Conservation (phyloP, 2,329 filamentous ascomycete genomes). For the Gnomoniopsis sp. region DNA sequence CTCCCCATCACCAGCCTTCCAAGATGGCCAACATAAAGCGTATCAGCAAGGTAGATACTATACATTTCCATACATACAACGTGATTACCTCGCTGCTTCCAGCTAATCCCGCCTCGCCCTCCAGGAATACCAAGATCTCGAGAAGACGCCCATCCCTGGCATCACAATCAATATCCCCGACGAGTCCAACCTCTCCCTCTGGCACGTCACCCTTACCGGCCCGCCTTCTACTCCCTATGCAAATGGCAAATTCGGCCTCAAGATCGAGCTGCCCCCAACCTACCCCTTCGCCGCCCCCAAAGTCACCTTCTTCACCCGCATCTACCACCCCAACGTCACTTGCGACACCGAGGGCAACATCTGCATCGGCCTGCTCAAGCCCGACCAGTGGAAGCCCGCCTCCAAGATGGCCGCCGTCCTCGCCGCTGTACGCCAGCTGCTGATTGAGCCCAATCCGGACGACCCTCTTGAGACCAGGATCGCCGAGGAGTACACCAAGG, state of each 20-base stretch:
- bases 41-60: slow-evolving; percentile 38
- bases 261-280: slow-evolving; percentile 69
- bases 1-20: neutral
- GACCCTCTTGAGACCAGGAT: slow-evolving; percentile 86
- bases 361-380: slow-evolving; percentile 79
- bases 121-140: slow-evolving; percentile 54
- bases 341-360: slow-evolving; percentile 83
- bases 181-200: slow-evolving; percentile 48
- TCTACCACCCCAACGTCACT: slow-evolving; percentile 93
- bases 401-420: slow-evolving; percentile 74
- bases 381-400: slow-evolving; percentile 89
- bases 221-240: slow-evolving; percentile 44
- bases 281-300: slow-evolving; percentile 89
- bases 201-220: slow-evolving; percentile 47
- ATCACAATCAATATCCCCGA: slow-evolving; percentile 44
- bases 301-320: slow-evolving; percentile 79
- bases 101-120: slow-evolving; percentile 5
- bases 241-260: slow-evolving; percentile 71
- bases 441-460: slow-evolving; percentile 80
- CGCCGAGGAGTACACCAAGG: slow-evolving; percentile 75
- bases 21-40: slow-evolving; percentile 30
- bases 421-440: slow-evolving; percentile 69
- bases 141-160: slow-evolving; percentile 41
- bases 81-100: neutral
- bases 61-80: neutral